Percentiles rank a stretch among this genome's conserved stretches.
Evolutionary conservation across 169 alveolate genomes (phyloP).

Genomic region (Babesia sp.): DNA sequence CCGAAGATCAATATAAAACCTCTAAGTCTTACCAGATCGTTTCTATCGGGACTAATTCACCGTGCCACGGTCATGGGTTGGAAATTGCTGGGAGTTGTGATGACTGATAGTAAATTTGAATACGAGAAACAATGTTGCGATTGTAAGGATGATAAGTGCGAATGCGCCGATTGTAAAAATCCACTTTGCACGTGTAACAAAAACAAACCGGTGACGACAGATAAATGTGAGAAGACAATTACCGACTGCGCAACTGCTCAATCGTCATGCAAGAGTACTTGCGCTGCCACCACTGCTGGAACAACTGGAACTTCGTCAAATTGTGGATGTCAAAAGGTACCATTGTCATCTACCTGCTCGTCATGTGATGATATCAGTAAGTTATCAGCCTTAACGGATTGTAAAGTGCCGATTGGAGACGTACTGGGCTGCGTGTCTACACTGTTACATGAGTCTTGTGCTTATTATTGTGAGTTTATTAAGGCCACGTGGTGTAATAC

Average conservation of each 20-base stretch:
- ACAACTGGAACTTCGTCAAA: too few species aligned
- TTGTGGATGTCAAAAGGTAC: too few species aligned
- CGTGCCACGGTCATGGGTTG: not conserved
- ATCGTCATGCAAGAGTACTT: too few species aligned
- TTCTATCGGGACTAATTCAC: not conserved
- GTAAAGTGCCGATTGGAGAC: not conserved
- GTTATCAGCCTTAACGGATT: not conserved
- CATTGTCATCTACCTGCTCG: too few species aligned
- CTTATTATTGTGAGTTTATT: not conserved
- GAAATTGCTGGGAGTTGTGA: not conserved
- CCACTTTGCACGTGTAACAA: not conserved
- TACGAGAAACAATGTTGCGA: constrained; percentile 3
- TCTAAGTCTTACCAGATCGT: not conserved
- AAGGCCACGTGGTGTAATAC: not conserved
- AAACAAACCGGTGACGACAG: too few species aligned
- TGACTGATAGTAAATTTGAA: not conserved
- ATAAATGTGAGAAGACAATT: too few species aligned
- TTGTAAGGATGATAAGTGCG: not conserved
- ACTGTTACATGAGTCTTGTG: not conserved
- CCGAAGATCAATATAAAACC: not conserved
- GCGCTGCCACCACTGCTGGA: too few species aligned
- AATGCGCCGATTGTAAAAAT: not conserved
- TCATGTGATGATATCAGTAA: not conserved
- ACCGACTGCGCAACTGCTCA: too few species aligned
- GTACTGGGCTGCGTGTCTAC: not conserved